Conservation (phyloP, 768 basidiomycete species). For the Gautieria morchelliformis region DNA sequence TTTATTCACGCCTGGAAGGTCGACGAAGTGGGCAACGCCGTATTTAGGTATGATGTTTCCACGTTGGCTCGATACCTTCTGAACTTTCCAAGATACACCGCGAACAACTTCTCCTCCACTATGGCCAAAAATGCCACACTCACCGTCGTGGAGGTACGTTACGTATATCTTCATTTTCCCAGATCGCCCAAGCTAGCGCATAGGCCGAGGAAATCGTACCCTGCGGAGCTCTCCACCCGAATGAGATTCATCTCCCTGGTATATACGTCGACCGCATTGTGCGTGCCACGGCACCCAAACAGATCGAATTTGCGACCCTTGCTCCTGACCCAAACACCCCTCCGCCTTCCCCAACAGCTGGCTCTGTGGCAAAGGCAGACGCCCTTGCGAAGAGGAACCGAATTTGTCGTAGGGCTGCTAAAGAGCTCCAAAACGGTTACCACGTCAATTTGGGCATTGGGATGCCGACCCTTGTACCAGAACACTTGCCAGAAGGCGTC, state of each 20-base stretch:
- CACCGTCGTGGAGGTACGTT: conserved; percentile 77
- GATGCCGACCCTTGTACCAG: conserved; percentile 84
- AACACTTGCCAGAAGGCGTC: conserved; percentile 61
- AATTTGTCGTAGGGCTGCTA: conserved; percentile 81
- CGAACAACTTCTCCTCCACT: conserved; percentile 77
- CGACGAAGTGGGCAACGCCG: conserved; percentile 83
- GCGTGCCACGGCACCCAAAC: conserved; percentile 61
- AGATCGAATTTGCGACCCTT: conserved; percentile 66
- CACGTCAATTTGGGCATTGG: conserved; percentile 87
- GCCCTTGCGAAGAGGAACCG: conserved; percentile 30
- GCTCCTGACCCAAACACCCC: conserved; percentile 35
- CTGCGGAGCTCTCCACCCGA: conserved; percentile 69
- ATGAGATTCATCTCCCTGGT: conserved; percentile 73
- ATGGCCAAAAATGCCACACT: conserved; percentile 88
- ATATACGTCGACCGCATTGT: conserved; percentile 89
- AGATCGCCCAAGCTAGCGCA: neutral
- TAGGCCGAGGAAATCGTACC: conserved; percentile 89
- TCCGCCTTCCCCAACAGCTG: conserved; percentile 11
- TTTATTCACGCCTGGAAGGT: conserved; percentile 88
- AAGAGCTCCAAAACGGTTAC: conserved; percentile 81
- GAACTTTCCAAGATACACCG: conserved; percentile 49
- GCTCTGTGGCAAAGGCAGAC: conserved; percentile 14
- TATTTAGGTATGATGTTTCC: conserved; percentile 54
- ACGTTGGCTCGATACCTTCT: neutral
- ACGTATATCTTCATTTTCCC: neutral